Conservation (phyloP, 345 rosid genomes). For the Bruguiera parviflora region DNA sequence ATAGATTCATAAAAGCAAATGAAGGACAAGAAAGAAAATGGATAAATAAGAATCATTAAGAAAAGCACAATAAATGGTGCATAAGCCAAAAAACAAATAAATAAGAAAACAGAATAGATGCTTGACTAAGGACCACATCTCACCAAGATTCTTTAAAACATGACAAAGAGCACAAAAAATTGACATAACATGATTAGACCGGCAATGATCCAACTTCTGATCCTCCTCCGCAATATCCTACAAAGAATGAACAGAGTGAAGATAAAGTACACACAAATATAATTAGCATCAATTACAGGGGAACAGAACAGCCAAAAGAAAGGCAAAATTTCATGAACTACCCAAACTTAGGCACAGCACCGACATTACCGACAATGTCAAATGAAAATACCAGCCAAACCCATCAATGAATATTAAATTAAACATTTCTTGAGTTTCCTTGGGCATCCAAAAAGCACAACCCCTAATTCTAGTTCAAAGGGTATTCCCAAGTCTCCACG, state of each 20-base stretch:
- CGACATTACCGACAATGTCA: no score
- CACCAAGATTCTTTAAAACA: conserved; percentile 59
- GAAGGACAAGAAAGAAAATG: no score
- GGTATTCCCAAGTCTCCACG: no score
- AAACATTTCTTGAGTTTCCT: no score
- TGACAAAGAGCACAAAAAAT: conserved; percentile 73
- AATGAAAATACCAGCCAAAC: no score
- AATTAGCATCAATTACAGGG: not conserved
- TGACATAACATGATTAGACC: conserved; percentile 38
- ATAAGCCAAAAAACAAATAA: not conserved
- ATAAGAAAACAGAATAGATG: not conserved
- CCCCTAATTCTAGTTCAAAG: no score
- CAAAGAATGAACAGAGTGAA: conserved; percentile 5
- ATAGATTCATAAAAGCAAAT: no score
- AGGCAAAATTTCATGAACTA: no score
- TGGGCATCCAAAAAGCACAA: no score
- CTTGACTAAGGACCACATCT: conserved; percentile 20
- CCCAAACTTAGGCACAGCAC: no score
- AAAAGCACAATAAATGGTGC: not conserved
- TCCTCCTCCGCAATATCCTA: conserved; percentile 46
- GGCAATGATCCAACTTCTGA: conserved; percentile 38
- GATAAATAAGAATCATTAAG: not conserved
- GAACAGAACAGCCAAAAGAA: no score
- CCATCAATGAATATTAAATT: no score
- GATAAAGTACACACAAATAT: not conserved